Evolutionary conservation across 305 asterid genomes (phyloP), one percentile per base, ranked within the genome.

Genomic region (Fraxinus xanthoxyloides): DNA sequence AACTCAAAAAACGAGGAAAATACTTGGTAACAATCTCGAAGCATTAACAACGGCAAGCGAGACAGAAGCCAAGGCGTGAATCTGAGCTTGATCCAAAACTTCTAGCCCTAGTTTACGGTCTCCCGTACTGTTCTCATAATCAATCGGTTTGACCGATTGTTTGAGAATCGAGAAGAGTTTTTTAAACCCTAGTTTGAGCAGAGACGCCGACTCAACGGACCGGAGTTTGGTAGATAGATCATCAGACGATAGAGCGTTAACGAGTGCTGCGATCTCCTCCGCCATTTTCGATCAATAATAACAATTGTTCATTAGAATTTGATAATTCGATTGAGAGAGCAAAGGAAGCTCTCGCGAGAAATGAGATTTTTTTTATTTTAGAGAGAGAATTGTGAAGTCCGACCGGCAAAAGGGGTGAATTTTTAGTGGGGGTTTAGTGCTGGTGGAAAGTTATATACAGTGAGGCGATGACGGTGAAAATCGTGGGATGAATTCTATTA

Each of bases 211-310:
- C 76, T 91, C 89, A 91, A 92, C 97, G 85, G 97, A 85, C 83
- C 93, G 94, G 82, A 94, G 92, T 85, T 86, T 90, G 75, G 72
- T 80, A 35, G 91, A 75, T 83, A 92, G 91, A 87, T 88, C 95
- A 75, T 86, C 92, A 79, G 97, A 87, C 76, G 96, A 90, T 84
- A 93, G 85, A 31, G 93, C 93, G 85, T 90, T 85, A 82, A 92
- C 90, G 85, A 97, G 96, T 80, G 91, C 91, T 89, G 92, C 93
- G 94, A 96, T 94, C 97, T 92, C 97, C 86, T 89, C 99, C 86
- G 95, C 97, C 98, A 96, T 76, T 51, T 78, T 78, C 84, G 81
- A 88, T 92, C 92, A 92, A 91, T 77, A 59, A 59, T 85, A 61
- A 81, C 13, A 82, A 82, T 19, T 86, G 84, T 23, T 89, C 96